phyloP scores from a whole-genome alignment of 352 stramenopile genomes.

The Pelagophyceae sp. region DNA sequence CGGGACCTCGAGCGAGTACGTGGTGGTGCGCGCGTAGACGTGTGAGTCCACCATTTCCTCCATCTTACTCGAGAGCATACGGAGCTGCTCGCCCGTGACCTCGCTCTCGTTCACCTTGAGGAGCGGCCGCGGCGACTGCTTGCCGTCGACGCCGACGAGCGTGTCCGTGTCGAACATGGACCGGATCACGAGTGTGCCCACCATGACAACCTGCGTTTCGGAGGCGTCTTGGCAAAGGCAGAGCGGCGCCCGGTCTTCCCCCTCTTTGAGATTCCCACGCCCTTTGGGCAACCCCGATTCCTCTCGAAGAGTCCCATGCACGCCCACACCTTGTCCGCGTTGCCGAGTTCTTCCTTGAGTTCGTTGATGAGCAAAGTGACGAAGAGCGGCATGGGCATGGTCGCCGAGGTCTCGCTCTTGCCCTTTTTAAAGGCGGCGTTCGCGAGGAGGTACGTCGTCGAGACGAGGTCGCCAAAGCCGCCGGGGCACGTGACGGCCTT shows the following conservation, averaged over 20 bases:
- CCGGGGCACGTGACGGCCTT: no score
- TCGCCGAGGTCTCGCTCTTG: no score
- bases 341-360: background rate
- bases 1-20: constrained; percentile 1
- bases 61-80: background rate
- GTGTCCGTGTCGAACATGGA: background rate
- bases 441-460: no score
- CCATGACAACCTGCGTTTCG: background rate
- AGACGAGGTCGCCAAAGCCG: no score
- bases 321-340: background rate
- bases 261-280: no score
- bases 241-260: background rate
- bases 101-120: background rate
- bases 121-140: background rate
- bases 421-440: no score
- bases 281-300: no score
- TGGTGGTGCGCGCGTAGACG: background rate
- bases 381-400: background rate
- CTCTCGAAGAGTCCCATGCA: no score
- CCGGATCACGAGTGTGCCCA: background rate
- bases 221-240: background rate
- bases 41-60: background rate
- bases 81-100: no score
- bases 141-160: background rate
- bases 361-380: background rate